Evolutionary conservation across 1,139 yeast species (phyloP), one percentile per base, ranked within the genome.

Genomic region (Geotrichum siamense): DNA sequence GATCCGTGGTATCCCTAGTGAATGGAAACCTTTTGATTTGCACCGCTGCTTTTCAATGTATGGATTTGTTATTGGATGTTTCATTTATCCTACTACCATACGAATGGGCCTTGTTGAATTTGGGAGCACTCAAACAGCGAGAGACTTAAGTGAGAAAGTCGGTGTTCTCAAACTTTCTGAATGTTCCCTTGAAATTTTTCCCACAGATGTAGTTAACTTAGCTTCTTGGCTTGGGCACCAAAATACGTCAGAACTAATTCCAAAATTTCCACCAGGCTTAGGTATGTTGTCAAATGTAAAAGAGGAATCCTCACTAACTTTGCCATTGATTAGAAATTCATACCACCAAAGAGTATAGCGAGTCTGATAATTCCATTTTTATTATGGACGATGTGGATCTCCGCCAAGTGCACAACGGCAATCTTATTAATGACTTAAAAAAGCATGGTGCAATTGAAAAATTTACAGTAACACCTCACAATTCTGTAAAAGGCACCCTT

Each of bases 181-280:
- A 5, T 13, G 29, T 6, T 34, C 35, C 5, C 32, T 43, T 20
- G 30, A 26, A n/a, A n/a, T 43, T 5, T 16, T 30, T 25, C 43
- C 47, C n/a, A 43, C 47, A 2, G 40, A 43, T 30, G 43, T 43
- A 19, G 33, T 29, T 16, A 43, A 43, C 16, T 20, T 43, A 32
- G 39, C 47, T 2, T 39, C 38, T 13, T 43, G 47, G 47, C 32
- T 43, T 15, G 43, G 38, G n/a, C 15, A 36, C 19, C 39, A 33
- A 20, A 22, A 29, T 16, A 10, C 44, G 5, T 8, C 32, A n/a
- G 41, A 13, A 2, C 5, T 2, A 3, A 19, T 23, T 8, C 45
- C 45, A n/a, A 41, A 20, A 13, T 25, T 28, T 26, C 45, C 45
- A 12, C 45, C 45, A 25, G 45, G 45, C 19, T 28, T 41, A 10